These are phyloP conservation scores for Serendipita sp. DNA, from an alignment of 1,284 basidiomycete species.

Conservation along the genomic window DNA sequence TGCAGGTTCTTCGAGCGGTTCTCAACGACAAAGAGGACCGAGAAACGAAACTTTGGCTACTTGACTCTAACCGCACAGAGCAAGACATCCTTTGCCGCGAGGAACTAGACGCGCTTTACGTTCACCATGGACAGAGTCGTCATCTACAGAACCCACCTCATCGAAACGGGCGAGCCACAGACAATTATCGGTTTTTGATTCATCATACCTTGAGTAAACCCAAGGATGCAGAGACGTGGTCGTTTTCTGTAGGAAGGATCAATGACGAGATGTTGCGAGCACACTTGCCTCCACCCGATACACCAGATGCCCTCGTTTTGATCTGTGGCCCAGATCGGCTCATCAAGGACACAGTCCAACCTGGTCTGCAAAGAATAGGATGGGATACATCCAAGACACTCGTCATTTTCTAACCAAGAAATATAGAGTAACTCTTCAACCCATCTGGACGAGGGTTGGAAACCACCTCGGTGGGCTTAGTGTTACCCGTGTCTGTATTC, in stretches of 20 bases:
- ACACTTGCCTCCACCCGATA: constrained; percentile 27
- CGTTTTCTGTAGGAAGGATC: constrained; percentile 31
- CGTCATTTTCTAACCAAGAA: constrained; percentile 20
- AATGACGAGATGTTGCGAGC: constrained; percentile 25
- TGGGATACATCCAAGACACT: constrained; percentile 20
- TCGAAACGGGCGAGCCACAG: background rate
- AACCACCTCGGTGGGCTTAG: too few species aligned
- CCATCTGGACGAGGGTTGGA: too few species aligned
- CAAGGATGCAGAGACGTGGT: constrained; percentile 26
- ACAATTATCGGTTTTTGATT: constrained; percentile 26
- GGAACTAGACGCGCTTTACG: constrained; percentile 33
- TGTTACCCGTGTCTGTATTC: too few species aligned
- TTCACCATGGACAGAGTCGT: constrained; percentile 16
- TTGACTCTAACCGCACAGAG: constrained; percentile 38
- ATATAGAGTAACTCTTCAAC: background rate
- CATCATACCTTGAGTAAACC: constrained; percentile 31
- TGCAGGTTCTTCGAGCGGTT: constrained; percentile 38
- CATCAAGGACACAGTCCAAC: constrained; percentile 21
- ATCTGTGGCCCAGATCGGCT: constrained; percentile 41
- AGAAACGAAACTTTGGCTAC: constrained; percentile 33
- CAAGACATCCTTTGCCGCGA: constrained; percentile 39
- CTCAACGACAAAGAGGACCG: constrained; percentile 28
- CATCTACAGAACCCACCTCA: background rate
- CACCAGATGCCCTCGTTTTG: constrained; percentile 29
- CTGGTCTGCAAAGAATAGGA: constrained; percentile 17